Base-by-base conservation (phyloP, 768 basidiomycete genomes). In the Lactarius deliciosus region DNA sequence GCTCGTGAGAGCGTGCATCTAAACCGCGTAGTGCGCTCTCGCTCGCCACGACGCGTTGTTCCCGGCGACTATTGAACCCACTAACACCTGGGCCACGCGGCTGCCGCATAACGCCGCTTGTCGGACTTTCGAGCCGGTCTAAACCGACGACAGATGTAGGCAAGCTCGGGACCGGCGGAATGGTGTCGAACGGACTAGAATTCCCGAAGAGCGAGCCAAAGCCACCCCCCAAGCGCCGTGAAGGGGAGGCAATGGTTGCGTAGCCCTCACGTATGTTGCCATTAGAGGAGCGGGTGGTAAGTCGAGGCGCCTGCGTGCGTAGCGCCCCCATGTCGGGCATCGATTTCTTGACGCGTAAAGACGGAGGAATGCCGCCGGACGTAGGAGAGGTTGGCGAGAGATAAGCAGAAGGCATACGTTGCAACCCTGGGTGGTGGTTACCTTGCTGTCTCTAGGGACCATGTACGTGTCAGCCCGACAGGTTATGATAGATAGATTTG, bases 321-420 rank as follows among this genome's bases (percentile, higher is more conserved):
- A 94, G 77, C 18, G 90, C 90, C 79, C 92, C 92, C 86, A 98
- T 88, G 77, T 98, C 94, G 3, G 97, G 97, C 97, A 98, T 98
- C 28, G 94, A 96, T 79, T 97, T 97, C 82, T 98, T 98, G 77
- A 89, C 87, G 50, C 96, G 88, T 63, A 98, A 84, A 50, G 86
- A 81, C 62, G 73, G 79, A 20, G 76, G 76, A 57, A 80, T 82
- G 70, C 62, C 60, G 77, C 81, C 70, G 80, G 79, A 65, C 77
- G 79, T 64, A 79, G 81, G 72, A 63, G 63, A 70, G 73, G 74
- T 73, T 76, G 88, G 83, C 15, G 84, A 82, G 28, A 93, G 83
- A 74, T 92, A 94, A 10, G 90, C 87, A 13, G 92, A 92, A 20
- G 91, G 91, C 5, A 89, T 88, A 57, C 92, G 89, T 22, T 91